phyloP scores from a whole-genome alignment of 331 rosid genomes.

The Cydonia oblonga region DNA sequence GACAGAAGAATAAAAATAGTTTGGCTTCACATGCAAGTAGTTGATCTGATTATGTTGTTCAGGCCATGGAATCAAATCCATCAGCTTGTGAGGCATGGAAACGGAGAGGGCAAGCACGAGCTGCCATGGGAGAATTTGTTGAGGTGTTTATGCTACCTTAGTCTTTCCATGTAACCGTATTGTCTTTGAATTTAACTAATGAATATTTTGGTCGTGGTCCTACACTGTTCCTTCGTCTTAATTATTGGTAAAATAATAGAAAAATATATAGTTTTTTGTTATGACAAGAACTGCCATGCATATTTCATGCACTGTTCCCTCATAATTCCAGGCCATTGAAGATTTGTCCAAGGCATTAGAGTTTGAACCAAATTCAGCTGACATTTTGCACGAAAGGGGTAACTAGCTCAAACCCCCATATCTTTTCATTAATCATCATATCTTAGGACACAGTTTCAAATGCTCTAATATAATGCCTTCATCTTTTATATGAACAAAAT shows the following conservation, averaged over 20 bases:
- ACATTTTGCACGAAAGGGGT: slow-evolving; percentile 92
- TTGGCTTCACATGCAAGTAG: neutral
- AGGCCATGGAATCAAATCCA: slow-evolving; percentile 84
- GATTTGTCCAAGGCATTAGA: slow-evolving; percentile 83
- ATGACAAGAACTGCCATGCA: slow-evolving; percentile 4
- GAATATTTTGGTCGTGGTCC: neutral
- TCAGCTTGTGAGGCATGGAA: slow-evolving; percentile 97
- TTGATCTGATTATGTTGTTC: slow-evolving; percentile 19
- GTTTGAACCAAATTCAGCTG: slow-evolving; percentile 68
- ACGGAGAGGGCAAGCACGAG: slow-evolving; percentile 97
- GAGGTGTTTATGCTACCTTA: slow-evolving; percentile 47
- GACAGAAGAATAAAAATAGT: slow-evolving; percentile 2
- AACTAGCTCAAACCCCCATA: slow-evolving; percentile 17
- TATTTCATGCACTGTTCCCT: slow-evolving; percentile 20
- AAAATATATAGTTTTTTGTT: slow-evolving; percentile 9
- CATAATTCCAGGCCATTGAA: slow-evolving; percentile 58
- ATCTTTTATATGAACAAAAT: neutral
- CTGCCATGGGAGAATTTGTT: slow-evolving; percentile 81
- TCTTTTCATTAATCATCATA: neutral
- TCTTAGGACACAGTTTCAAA: slow-evolving; percentile 3
- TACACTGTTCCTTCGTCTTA: neutral
- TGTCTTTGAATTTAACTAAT: neutral
- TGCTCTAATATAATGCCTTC: neutral
- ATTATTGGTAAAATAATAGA: neutral
- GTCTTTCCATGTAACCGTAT: neutral